phyloP scores from a whole-genome alignment of 140 eudicot species.

The Stevia rebaudiana region DNA sequence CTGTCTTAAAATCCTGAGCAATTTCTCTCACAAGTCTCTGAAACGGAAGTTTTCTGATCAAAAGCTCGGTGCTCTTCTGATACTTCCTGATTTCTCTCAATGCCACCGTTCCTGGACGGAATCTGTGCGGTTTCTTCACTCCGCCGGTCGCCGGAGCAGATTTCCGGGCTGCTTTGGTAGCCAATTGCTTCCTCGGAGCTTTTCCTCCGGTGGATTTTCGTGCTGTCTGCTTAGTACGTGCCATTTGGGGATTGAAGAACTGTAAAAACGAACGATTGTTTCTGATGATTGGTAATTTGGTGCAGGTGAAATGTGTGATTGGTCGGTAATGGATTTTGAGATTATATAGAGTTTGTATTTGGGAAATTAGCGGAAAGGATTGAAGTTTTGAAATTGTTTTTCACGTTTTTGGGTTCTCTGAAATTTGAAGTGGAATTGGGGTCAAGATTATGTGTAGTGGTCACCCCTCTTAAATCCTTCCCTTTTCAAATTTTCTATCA shows the following conservation, averaged over 20 bases:
- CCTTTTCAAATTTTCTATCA: too few relatives aligned
- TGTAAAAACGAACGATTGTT: background rate
- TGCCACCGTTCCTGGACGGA: conserved; percentile 9
- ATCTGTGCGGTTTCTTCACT: conserved; percentile 10
- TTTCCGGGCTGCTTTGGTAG: background rate
- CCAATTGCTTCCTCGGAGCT: conserved; percentile 9
- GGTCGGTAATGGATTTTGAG: background rate
- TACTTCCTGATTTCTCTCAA: conserved; percentile 18
- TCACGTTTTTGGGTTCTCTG: background rate
- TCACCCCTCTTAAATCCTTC: too few relatives aligned
- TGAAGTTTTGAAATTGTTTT: background rate
- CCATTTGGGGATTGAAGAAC: background rate
- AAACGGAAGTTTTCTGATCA: conserved; percentile 3
- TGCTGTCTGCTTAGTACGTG: conserved; percentile 12
- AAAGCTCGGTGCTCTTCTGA: conserved; percentile 12
- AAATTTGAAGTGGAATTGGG: background rate
- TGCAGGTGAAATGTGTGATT: background rate
- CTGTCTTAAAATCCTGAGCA: conserved; percentile 8
- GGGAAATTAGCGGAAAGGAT: background rate
- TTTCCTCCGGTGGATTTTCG: conserved; percentile 14
- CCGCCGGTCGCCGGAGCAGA: conserved; percentile 14
- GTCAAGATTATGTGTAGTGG: too few relatives aligned
- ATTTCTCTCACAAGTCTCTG: conserved; percentile 11
- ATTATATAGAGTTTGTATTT: background rate
- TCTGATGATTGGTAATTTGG: background rate